Base-by-base conservation (phyloP, 176 grass and related monocot genomes). In the Raddia distichophylla region DNA sequence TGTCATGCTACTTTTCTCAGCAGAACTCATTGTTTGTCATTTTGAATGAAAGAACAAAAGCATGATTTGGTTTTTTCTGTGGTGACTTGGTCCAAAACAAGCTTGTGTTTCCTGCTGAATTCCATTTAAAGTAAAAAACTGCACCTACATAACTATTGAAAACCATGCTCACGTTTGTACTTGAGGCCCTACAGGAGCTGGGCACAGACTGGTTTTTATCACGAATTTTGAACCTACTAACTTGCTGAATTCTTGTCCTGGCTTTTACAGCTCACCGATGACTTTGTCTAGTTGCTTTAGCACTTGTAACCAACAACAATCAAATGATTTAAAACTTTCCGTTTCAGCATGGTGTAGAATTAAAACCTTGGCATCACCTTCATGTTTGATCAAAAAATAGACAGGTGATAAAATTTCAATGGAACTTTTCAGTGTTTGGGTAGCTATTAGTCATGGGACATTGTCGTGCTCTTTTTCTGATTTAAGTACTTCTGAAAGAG, bases 371-470 rank as follows among this genome's bases (percentile, higher is more conserved):
- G 6, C 61, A 32, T 37, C 19, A 45, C 45, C 76, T 75, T 15
- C 45, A 58, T 56, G 4, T 75, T 19, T 47, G 63, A 71, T 44
- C 52, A 8, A 76, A 83, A 51, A 72, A 57, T 22, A 53, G 19
- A 15, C 8, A 2, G 34, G 53, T n/a, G 8, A 13, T 45, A 5
- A 56, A 32, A 45, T 66, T 67, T 46, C 16, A 34, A 74, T 80
- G 43, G 6, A 80, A 20, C 75, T 47, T 57, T 56, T 55, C 9
- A 46, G 5, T 19, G 71, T 13, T 1, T 0, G 16, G 43, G 61
- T 32, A 80, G 49, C 18, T 74, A 57, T 86, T 80, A 80, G 22
- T 74, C 75, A 43, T 27, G 67, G 42, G 27, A 67, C 32, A 19
- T n/a, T n/a, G 32, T 43, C 66, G 33, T 45, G 6, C 50, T 73